These are phyloP conservation scores for Botryobasidium botryosum DNA, from an alignment of 768 basidiomycete species.

Conservation along the genomic window DNA sequence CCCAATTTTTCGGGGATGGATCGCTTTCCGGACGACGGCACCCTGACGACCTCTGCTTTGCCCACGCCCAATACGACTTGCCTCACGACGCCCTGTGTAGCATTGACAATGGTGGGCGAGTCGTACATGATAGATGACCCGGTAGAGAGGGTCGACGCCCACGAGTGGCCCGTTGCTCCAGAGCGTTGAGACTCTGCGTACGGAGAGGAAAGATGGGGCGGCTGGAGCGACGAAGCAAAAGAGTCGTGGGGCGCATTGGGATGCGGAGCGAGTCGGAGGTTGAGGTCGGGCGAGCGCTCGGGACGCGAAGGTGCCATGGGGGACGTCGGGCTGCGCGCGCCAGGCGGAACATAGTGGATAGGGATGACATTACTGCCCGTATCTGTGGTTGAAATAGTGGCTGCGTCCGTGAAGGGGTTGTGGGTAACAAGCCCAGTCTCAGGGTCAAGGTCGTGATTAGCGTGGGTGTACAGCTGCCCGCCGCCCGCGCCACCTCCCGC, in stretches of 20 bases:
- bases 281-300: constrained; percentile 8
- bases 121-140: constrained; percentile 9
- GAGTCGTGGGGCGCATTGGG: background rate
- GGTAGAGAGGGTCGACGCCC: constrained; percentile 2
- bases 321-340: constrained; percentile 3
- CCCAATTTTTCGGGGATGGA: background rate
- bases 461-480: background rate
- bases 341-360: constrained; percentile 7
- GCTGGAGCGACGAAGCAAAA: background rate
- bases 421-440: background rate
- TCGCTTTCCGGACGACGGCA: background rate
- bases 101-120: constrained; percentile 8
- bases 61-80: constrained; percentile 11
- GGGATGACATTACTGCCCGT: constrained; percentile 8
- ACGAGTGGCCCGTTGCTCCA: constrained; percentile 8
- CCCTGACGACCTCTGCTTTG: constrained; percentile 8
- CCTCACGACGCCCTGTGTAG: constrained; percentile 4
- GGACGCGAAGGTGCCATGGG: constrained; percentile 8
- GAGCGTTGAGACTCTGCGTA: constrained; percentile 9
- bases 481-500: too few relatives aligned
- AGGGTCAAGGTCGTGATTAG: background rate
- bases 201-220: background rate
- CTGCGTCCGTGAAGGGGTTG: constrained; percentile 10
- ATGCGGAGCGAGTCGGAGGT: constrained; percentile 3
- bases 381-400: constrained; percentile 1